Evolutionary conservation across 495 filamentous ascomycete species (phyloP).

Genomic region (Trichoderma gamsii): DNA sequence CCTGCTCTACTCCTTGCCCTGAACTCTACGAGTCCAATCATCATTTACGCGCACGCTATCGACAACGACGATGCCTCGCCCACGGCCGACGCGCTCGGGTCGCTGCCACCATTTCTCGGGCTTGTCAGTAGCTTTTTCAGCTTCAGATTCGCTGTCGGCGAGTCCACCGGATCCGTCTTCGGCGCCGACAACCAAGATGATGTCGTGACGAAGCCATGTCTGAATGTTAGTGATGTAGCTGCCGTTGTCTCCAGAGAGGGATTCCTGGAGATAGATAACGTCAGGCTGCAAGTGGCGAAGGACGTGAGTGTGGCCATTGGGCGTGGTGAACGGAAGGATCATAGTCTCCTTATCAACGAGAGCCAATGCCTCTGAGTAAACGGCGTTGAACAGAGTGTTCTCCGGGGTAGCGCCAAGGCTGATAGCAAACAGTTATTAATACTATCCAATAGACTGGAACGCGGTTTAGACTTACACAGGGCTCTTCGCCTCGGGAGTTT

Average conservation of each 20-base stretch:
- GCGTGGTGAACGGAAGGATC: slow-evolving; percentile 81
- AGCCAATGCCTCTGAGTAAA: slow-evolving; percentile 67
- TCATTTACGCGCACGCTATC: slow-evolving; percentile 71
- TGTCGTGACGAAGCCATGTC: slow-evolving; percentile 76
- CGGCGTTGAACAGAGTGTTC: slow-evolving; percentile 61
- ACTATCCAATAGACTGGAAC: slow-evolving; percentile 28
- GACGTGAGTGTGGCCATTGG: slow-evolving; percentile 71
- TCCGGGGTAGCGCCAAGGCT: slow-evolving; percentile 27
- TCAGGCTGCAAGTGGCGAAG: slow-evolving; percentile 76
- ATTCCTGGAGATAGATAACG: slow-evolving; percentile 78
- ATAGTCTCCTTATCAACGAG: slow-evolving; percentile 77
- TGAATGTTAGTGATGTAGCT: slow-evolving; percentile 64
- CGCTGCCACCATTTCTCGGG: slow-evolving; percentile 76
- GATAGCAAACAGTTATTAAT: slow-evolving; percentile 20
- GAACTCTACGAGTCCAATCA: slow-evolving; percentile 73
- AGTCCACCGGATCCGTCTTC: slow-evolving; percentile 78
- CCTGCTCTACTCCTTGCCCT: slow-evolving; percentile 57
- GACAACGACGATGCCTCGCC: slow-evolving; percentile 79
- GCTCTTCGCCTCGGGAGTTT: slow-evolving; percentile 57
- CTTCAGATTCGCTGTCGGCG: slow-evolving; percentile 85
- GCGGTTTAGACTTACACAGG: slow-evolving; percentile 36
- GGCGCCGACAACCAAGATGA: slow-evolving; percentile 75
- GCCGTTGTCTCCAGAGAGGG: slow-evolving; percentile 64
- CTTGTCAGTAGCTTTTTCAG: slow-evolving; percentile 47
- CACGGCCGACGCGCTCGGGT: slow-evolving; percentile 72